A percentile compares a stretch with the other conserved stretches of the same genome.
Evolutionary conservation across 768 basidiomycete species (phyloP).

Genomic region (Termitomyces sp.): DNA sequence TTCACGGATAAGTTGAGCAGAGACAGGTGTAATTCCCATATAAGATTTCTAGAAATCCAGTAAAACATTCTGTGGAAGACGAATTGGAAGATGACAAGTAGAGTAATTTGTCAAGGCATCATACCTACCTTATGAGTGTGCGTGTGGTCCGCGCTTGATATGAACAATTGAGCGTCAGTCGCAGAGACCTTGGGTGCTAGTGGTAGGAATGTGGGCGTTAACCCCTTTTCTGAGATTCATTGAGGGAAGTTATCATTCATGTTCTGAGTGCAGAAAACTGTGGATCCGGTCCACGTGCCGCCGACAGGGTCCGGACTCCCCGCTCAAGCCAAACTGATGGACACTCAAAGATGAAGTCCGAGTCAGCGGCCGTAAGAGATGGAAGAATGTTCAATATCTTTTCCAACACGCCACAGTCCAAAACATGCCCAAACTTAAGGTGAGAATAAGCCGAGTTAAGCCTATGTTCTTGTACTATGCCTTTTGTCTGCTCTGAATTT

Average conservation of each 20-base stretch:
- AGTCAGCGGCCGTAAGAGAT: constrained; percentile 24
- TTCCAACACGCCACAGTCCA: constrained; percentile 15
- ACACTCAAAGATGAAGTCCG: background rate
- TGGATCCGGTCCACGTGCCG: constrained; percentile 7
- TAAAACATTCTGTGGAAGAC: background rate
- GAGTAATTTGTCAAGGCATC: background rate
- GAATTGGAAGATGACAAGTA: background rate
- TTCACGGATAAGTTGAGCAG: background rate
- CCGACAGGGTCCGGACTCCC: constrained; percentile 9
- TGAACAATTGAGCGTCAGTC: background rate
- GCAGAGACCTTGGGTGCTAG: background rate
- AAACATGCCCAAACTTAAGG: constrained; percentile 1
- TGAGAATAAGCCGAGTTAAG: background rate
- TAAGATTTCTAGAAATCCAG: background rate
- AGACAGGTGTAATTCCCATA: background rate
- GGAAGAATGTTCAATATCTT: constrained; percentile 11
- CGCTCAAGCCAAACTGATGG: constrained; percentile 14
- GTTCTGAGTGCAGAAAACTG: background rate
- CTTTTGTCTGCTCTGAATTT: background rate
- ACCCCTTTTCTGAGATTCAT: background rate
- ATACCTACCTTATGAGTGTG: background rate
- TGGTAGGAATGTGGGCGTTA: background rate
- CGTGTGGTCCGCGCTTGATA: background rate
- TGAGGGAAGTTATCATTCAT: background rate
- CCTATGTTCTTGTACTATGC: background rate